A percentile compares a stretch with the other conserved stretches of the same genome.
Evolutionary conservation across 306 rosid species (phyloP).

Genomic region (cucumber (Cucumis sativus)): DNA sequence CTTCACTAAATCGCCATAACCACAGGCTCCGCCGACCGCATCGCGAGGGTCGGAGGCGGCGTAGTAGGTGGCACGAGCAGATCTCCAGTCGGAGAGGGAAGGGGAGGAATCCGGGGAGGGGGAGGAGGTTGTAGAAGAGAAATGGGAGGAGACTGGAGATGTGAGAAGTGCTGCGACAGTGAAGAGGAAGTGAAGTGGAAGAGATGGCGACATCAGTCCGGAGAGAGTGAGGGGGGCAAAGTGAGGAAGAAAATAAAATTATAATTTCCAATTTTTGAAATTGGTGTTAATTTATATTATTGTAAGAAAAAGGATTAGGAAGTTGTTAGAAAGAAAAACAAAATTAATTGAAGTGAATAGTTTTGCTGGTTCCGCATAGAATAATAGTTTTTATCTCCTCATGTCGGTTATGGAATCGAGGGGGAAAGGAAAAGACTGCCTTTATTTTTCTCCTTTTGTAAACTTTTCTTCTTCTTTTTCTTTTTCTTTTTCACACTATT

Average conservation of each 20-base stretch:
- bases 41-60: constrained; percentile 81
- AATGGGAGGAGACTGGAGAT: constrained; percentile 35
- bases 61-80: constrained; percentile 89
- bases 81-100: constrained; percentile 50
- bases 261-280: background rate
- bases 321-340: background rate
- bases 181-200: constrained; percentile 17
- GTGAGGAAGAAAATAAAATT: background rate
- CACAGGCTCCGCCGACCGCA: constrained; percentile 85
- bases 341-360: background rate
- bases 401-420: constrained; percentile 7
- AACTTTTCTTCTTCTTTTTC: background rate
- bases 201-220: constrained; percentile 26
- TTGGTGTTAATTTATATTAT: background rate
- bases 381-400: background rate
- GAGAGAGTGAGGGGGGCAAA: constrained; percentile 4
- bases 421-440: background rate
- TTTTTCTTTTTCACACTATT: background rate
- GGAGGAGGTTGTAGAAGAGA: constrained; percentile 5
- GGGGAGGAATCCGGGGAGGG: constrained; percentile 15
- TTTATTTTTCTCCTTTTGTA: background rate
- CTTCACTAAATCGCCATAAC: constrained; percentile 66
- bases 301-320: background rate
- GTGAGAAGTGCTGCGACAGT: constrained; percentile 13
- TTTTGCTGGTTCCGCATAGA: background rate